Evolutionary conservation across 257 asterid genomes (phyloP).

Genomic region (Gentiana macrophylla): DNA sequence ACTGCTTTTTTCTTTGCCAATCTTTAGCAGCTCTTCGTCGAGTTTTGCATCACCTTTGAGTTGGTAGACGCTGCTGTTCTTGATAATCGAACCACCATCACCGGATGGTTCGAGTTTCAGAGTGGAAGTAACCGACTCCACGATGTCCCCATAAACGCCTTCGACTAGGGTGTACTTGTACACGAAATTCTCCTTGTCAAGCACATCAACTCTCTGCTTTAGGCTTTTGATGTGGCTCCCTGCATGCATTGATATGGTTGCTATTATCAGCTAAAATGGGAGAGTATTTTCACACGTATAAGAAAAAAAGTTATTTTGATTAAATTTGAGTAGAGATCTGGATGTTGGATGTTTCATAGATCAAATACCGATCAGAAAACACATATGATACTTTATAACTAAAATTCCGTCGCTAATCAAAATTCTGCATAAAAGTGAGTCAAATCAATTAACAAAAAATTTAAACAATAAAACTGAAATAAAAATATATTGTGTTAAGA

Average conservation of each 20-base stretch:
- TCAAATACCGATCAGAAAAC: background rate
- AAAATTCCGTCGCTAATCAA: too few relatives aligned
- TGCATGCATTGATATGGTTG: background rate
- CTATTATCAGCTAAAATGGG: too few relatives aligned
- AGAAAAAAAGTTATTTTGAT: too few relatives aligned
- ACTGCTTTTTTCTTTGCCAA: conserved; percentile 15
- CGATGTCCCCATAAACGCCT: conserved; percentile 14
- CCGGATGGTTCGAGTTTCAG: conserved; percentile 18
- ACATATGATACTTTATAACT: background rate
- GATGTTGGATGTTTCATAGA: background rate
- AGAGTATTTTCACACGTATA: background rate
- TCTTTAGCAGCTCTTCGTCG: conserved; percentile 24
- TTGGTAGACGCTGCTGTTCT: conserved; percentile 15
- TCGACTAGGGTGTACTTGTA: conserved; percentile 22
- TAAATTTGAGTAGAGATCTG: too few relatives aligned
- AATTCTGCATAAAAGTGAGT: too few relatives aligned
- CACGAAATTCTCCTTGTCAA: conserved; percentile 19
- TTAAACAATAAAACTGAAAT: too few relatives aligned
- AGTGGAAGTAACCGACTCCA: conserved; percentile 23
- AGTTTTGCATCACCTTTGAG: conserved; percentile 25
- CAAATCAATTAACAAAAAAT: too few relatives aligned
- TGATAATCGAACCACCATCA: conserved; percentile 26
- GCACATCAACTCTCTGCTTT: conserved; percentile 23
- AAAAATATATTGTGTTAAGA: too few relatives aligned
- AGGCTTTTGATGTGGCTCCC: conserved; percentile 19